Evolutionary conservation across 768 basidiomycete genomes (phyloP).

Genomic region (Tulasnella sp.): DNA sequence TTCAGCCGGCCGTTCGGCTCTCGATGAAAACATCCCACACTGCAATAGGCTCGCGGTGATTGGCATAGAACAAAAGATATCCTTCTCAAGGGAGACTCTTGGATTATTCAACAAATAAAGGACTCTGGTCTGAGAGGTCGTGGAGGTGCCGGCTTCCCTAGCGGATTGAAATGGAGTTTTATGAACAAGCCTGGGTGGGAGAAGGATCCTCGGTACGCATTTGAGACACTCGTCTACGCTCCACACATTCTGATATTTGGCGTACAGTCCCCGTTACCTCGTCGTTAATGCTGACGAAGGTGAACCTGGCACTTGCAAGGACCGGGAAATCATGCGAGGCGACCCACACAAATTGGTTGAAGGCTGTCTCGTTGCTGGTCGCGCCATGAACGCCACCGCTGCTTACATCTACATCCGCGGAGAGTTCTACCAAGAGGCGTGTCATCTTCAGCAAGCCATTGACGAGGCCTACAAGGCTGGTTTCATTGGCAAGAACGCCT

Average conservation of each 20-base stretch:
- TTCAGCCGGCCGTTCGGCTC: constrained; percentile 5
- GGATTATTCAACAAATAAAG: constrained; percentile 96
- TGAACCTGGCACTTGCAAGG: constrained; percentile 98
- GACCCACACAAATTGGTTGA: constrained; percentile 98
- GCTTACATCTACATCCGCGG: constrained; percentile 99
- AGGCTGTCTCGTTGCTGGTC: constrained; percentile 94
- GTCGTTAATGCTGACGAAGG: constrained; percentile 99
- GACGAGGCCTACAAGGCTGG: constrained; percentile 90
- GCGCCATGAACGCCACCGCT: constrained; percentile 94
- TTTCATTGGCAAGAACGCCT: constrained; percentile 83
- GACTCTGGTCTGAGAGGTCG: constrained; percentile 93
- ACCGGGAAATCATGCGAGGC: constrained; percentile 94
- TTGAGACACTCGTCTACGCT: neutral
- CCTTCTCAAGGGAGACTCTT: constrained; percentile 87
- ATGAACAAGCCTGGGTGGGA: constrained; percentile 99
- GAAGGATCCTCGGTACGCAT: constrained; percentile 72
- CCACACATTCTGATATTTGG: constrained; percentile 13
- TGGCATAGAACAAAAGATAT: constrained; percentile 99
- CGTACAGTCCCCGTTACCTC: constrained; percentile 78
- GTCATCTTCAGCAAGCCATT: constrained; percentile 92
- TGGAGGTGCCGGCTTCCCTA: constrained; percentile 95
- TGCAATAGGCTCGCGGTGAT: constrained; percentile 77
- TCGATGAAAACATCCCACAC: constrained; percentile 10
- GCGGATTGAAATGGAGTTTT: constrained; percentile 95
- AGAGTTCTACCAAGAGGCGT: constrained; percentile 94